These are phyloP conservation scores for Linaria vulgaris DNA, from an alignment of 257 asterid species.

Conservation along the genomic window DNA sequence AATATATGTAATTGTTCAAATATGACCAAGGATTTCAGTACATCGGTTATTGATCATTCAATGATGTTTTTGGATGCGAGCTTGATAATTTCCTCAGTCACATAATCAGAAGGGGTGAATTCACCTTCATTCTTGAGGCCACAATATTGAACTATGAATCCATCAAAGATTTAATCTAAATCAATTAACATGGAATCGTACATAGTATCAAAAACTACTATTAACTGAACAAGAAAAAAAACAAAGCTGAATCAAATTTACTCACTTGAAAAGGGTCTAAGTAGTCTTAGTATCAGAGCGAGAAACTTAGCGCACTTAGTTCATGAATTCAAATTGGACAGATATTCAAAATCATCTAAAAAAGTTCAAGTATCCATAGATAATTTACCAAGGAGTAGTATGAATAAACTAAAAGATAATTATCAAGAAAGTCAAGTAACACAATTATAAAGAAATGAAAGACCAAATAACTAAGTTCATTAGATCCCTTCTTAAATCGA, in stretches of 20 bases:
- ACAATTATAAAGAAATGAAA: no score
- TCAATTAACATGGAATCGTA: not conserved
- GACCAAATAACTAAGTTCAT: no score
- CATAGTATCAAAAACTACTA: not conserved
- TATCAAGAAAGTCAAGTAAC: no score
- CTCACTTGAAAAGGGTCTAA: conserved; percentile 70
- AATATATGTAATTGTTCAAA: no score
- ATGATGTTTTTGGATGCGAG: conserved; percentile 56
- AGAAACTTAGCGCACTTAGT: conserved; percentile 87
- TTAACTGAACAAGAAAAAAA: no score
- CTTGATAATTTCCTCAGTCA: conserved; percentile 50
- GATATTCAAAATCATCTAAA: no score
- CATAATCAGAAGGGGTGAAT: conserved; percentile 47
- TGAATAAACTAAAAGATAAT: no score
- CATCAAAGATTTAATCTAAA: conserved; percentile 15
- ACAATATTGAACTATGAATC: conserved; percentile 63
- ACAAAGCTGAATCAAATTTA: not conserved
- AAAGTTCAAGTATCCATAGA: no score
- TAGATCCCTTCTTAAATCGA: no score
- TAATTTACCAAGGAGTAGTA: no score
- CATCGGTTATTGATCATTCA: conserved; percentile 62
- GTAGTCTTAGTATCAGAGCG: conserved; percentile 68
- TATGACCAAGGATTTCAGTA: not conserved
- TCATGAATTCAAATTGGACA: conserved; percentile 71
- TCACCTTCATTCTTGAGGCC: conserved; percentile 63